A percentile compares a stretch with the other conserved stretches of the same genome.
Conservation (phyloP, 2,329 filamentous ascomycete genomes). For the Fusarium armeniacum region DNA sequence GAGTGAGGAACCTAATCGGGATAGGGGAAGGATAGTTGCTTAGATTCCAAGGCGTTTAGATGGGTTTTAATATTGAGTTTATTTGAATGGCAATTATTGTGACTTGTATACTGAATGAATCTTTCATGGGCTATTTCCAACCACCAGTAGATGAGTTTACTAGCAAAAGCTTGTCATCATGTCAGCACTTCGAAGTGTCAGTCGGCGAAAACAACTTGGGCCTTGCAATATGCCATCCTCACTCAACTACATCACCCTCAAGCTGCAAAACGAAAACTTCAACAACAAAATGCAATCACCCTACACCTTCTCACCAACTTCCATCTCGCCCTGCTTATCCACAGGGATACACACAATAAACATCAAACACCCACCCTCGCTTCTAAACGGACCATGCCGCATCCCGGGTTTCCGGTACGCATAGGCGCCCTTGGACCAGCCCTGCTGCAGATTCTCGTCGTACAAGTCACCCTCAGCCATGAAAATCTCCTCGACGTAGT, state of each 20-base stretch:
- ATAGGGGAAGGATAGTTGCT: constrained; percentile 57
- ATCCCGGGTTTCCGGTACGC: constrained; percentile 58
- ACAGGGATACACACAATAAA: constrained; percentile 48
- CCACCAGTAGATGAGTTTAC: too few relatives aligned
- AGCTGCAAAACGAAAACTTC: neutral
- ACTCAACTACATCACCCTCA: neutral
- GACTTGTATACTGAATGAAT: neutral
- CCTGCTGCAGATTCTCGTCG: constrained; percentile 50
- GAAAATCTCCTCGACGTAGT: constrained; percentile 57
- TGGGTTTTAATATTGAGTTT: constrained; percentile 5
- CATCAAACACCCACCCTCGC: constrained; percentile 54
- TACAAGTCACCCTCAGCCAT: constrained; percentile 55
- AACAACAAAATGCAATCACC: constrained; percentile 3
- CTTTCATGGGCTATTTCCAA: too few relatives aligned
- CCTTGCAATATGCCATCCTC: neutral
- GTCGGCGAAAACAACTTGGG: neutral
- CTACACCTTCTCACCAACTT: constrained; percentile 23
- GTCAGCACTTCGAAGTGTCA: neutral
- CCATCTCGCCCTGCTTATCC: constrained; percentile 11
- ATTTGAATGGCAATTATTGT: neutral
- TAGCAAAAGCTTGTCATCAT: neutral
- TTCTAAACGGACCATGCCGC: constrained; percentile 57
- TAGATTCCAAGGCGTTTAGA: constrained; percentile 37
- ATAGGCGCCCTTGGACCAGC: constrained; percentile 56
- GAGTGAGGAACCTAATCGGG: constrained; percentile 60